A percentile compares a stretch with the other conserved stretches of the same genome.
Conservation (phyloP, 768 basidiomycete genomes). For the Pulveroboletus frians region DNA sequence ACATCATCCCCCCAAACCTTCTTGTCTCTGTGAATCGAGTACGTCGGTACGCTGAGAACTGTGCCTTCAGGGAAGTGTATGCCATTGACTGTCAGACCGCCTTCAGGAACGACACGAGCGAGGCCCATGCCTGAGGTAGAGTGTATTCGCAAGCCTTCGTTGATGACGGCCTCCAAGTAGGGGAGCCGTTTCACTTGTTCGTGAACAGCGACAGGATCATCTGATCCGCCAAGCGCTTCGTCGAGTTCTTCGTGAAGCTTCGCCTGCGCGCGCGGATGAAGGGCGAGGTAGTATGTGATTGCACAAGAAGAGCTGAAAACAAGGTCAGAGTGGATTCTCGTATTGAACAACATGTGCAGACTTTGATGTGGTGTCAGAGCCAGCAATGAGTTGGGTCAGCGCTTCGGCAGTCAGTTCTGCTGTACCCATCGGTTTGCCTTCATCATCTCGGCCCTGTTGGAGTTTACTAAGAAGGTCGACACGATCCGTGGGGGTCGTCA, state of each 20-base stretch:
- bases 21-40: conserved; percentile 73
- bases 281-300: conserved; percentile 79
- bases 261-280: conserved; percentile 55
- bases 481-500: conserved; percentile 64
- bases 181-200: conserved; percentile 69
- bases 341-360: conserved; percentile 30
- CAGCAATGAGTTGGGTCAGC: conserved; percentile 80
- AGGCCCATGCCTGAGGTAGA: conserved; percentile 82
- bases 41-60: conserved; percentile 75
- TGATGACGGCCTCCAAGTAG: conserved; percentile 83
- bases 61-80: conserved; percentile 71
- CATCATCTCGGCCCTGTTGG: conserved; percentile 68
- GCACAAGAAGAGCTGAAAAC: conserved; percentile 75
- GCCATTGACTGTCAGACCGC: conserved; percentile 53
- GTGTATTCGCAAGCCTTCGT: conserved; percentile 81
- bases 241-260: conserved; percentile 77
- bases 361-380: conserved; percentile 93
- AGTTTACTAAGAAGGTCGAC: conserved; percentile 80
- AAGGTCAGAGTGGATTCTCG: background rate
- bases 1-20: conserved; percentile 75
- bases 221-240: conserved; percentile 49
- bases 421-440: conserved; percentile 73
- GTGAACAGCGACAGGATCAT: conserved; percentile 55
- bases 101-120: conserved; percentile 71
- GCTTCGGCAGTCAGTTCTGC: conserved; percentile 88